phyloP scores from a whole-genome alignment of 305 asterid genomes.

The Lippia alba region DNA sequence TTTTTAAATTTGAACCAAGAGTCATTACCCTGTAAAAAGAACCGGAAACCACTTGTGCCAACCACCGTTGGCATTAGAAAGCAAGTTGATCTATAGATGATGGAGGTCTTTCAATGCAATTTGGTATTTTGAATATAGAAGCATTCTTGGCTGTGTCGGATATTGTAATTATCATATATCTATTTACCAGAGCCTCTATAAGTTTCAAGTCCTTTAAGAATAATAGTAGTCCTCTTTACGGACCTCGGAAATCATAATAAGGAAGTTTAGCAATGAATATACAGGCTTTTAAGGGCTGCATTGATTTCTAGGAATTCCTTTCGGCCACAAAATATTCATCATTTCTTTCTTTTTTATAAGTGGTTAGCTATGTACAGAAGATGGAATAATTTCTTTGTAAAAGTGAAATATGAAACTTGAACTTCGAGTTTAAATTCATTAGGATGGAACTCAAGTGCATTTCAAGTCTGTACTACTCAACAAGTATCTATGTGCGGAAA shows the following conservation, averaged over 20 bases:
- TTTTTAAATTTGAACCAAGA: no score
- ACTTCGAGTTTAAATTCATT: neutral
- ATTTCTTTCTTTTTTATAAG: neutral
- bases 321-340: neutral
- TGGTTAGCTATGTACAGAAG: neutral
- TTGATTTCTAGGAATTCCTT: neutral
- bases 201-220: no score
- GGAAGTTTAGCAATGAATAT: neutral
- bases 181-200: no score
- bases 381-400: neutral
- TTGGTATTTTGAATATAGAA: no score
- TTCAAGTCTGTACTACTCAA: conserved; percentile 49
- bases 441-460: conserved; percentile 63
- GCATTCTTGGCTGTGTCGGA: no score
- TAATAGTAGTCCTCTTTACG: no score
- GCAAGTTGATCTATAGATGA: conserved; percentile 3
- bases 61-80: neutral
- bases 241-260: no score
- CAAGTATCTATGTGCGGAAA: conserved; percentile 54
- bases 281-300: neutral
- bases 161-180: no score
- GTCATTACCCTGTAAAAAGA: no score
- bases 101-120: neutral
- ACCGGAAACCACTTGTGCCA: no score
- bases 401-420: neutral